Conservation (phyloP, 2,329 filamentous ascomycete genomes). For the Alternaria triticina region DNA sequence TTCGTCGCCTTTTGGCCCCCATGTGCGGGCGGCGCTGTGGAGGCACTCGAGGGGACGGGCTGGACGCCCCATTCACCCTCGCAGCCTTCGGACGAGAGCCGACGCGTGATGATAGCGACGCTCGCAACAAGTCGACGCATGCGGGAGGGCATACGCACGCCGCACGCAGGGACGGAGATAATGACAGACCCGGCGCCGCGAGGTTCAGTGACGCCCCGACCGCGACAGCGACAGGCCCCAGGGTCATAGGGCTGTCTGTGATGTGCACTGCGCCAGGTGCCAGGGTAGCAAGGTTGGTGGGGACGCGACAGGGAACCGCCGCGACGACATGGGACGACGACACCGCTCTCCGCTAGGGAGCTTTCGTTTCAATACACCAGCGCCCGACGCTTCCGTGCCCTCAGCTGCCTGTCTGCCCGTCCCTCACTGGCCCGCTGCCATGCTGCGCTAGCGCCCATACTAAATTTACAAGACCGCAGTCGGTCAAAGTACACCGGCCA, state of each 20-base stretch:
- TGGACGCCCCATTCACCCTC: not conserved
- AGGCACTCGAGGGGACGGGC: not conserved
- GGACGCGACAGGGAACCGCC: conserved; percentile 8
- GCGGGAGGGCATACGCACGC: conserved; percentile 8
- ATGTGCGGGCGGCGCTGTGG: conserved; percentile 7
- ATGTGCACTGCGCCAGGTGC: conserved; percentile 17
- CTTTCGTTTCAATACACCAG: conserved; percentile 25
- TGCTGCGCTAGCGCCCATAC: conserved; percentile 35
- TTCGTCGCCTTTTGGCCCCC: conserved; percentile 14
- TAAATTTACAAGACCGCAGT: conserved; percentile 41
- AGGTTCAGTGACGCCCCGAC: conserved; percentile 6
- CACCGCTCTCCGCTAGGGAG: conserved; percentile 35
- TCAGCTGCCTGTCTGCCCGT: conserved; percentile 26
- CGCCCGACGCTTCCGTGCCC: conserved; percentile 31
- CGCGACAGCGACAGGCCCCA: conserved; percentile 14
- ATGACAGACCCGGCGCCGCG: conserved; percentile 24
- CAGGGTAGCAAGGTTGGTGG: conserved; percentile 17
- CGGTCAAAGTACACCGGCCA: conserved; percentile 32
- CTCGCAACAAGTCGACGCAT: not conserved
- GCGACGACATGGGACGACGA: conserved; percentile 19
- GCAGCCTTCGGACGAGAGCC: conserved; percentile 6
- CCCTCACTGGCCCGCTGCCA: conserved; percentile 37
- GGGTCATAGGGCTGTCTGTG: conserved; percentile 33
- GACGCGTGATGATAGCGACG: conserved; percentile 2
- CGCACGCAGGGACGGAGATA: conserved; percentile 27